Evolutionary conservation across 2,329 filamentous ascomycete genomes (phyloP), one percentile per base, ranked within the genome.

Genomic region (Cladosporium sp.): DNA sequence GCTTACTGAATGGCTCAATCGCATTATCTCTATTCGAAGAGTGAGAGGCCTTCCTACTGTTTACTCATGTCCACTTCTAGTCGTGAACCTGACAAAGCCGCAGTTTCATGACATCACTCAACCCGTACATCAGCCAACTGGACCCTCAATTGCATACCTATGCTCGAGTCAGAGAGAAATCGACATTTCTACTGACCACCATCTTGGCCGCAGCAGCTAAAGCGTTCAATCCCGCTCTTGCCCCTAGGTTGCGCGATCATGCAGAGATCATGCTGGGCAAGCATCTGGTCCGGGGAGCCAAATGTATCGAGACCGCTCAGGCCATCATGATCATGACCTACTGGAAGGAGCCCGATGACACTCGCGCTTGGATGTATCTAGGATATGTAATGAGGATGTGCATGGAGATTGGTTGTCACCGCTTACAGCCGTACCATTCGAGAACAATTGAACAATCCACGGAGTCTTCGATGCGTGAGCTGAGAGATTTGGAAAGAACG

Each of bases 271-370:
- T 73, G 3, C 64, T 73, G 8, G 59, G 63, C 6, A 60, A 70
- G 8, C 63, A 61, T 10, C 72, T 77, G 39, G 61, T 65, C 2
- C 61, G 62, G 2, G 74, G 73, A 15, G 61, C 58, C 1, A 75
- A 75, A 45, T 77, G 74, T 0, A 63, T 67, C 1, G 74, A 77
- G 51, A 70, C 70, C 6, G 71, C 73, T 1, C 74, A 77, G 57
- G 74, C 70, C 0, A 71, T 75, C 8, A 62, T 74, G n/a, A 61
- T 74, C 8, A 57, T 73, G 5, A 76, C 74, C 1, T 75, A 75
- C 59, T 77, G 74, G 73, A 77, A 77, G 61, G 72, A 76, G 39
- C 72, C 73, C 2, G 70, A 73, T 7, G 75, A 77, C 57, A 73
- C 69, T 10, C 66, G 74, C 12, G 71, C 71, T 3, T 77, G 75